phyloP scores from a whole-genome alignment of 73 alveolate species.

The Paramecium caudatum region DNA sequence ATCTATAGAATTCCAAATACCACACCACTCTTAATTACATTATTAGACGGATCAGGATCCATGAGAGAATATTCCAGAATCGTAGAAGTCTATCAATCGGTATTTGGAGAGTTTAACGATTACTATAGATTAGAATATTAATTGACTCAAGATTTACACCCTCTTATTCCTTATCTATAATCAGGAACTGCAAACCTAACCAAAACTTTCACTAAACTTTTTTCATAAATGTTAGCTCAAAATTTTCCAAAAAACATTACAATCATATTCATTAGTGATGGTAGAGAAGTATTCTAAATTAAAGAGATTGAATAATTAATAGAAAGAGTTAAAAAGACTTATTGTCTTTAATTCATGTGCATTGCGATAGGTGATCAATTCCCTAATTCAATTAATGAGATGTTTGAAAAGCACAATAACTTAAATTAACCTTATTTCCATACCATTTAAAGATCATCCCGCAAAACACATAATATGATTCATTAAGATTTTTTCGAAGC shows the following conservation, averaged over 20 bases:
- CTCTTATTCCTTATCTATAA: background rate
- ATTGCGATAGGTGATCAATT: background rate
- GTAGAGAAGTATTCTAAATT: background rate
- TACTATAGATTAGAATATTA: background rate
- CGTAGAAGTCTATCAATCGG: background rate
- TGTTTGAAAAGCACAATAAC: no score
- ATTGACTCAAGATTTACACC: background rate
- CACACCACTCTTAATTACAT: background rate
- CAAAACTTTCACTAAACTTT: background rate
- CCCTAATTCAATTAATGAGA: no score
- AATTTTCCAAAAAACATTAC: background rate
- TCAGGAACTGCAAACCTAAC: background rate
- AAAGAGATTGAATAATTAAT: background rate
- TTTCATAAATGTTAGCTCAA: background rate
- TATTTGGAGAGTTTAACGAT: background rate
- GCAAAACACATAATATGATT: background rate
- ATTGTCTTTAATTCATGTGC: background rate
- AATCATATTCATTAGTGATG: constrained; percentile 5
- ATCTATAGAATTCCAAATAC: no score
- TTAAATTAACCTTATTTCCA: no score
- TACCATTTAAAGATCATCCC: background rate
- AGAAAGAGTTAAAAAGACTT: background rate
- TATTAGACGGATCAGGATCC: background rate
- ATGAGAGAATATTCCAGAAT: background rate
- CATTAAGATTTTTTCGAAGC: background rate